Conservation (phyloP, 768 basidiomycete species). For the Leccinum longicurvipes region DNA sequence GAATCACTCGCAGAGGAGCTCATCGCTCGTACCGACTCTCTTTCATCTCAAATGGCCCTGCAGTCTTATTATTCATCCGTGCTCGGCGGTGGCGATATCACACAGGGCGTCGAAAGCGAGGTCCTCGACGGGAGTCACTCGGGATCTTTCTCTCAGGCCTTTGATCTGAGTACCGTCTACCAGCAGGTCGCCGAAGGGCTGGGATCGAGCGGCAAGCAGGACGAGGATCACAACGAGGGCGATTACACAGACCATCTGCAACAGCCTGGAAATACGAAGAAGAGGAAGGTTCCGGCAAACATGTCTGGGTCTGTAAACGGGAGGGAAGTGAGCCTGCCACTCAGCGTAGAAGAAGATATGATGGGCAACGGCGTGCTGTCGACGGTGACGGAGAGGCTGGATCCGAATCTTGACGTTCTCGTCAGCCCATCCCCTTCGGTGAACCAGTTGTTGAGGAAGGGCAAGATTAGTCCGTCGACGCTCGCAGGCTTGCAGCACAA, state of each 20-base stretch:
- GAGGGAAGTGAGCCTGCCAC: conserved; percentile 40
- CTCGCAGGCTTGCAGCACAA: conserved; percentile 73
- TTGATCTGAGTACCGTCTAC: conserved; percentile 29
- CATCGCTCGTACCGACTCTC: conserved; percentile 52
- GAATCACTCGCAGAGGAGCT: conserved; percentile 56
- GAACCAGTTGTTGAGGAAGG: conserved; percentile 28
- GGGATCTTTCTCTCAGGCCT: conserved; percentile 21
- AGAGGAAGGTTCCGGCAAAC: conserved; percentile 80
- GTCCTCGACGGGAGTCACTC: conserved; percentile 14
- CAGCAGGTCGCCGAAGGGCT: conserved; percentile 24
- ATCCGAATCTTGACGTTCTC: conserved; percentile 24
- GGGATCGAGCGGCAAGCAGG: conserved; percentile 34
- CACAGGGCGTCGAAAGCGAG: conserved; percentile 32
- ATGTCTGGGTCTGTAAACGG: conserved; percentile 38
- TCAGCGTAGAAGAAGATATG: conserved; percentile 42
- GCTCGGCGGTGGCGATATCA: conserved; percentile 38
- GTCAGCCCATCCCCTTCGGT: conserved; percentile 18
- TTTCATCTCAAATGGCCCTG: conserved; percentile 57
- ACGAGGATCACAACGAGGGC: conserved; percentile 53
- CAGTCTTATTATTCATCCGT: conserved; percentile 65
- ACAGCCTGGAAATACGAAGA: conserved; percentile 84
- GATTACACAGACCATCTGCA: conserved; percentile 68
- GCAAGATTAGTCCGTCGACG: conserved; percentile 57
- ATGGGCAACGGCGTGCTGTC: conserved; percentile 27
- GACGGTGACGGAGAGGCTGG: conserved; percentile 18